Base-by-base conservation (phyloP, 1,284 basidiomycete species). In the Moesziomyces globuligerus region DNA sequence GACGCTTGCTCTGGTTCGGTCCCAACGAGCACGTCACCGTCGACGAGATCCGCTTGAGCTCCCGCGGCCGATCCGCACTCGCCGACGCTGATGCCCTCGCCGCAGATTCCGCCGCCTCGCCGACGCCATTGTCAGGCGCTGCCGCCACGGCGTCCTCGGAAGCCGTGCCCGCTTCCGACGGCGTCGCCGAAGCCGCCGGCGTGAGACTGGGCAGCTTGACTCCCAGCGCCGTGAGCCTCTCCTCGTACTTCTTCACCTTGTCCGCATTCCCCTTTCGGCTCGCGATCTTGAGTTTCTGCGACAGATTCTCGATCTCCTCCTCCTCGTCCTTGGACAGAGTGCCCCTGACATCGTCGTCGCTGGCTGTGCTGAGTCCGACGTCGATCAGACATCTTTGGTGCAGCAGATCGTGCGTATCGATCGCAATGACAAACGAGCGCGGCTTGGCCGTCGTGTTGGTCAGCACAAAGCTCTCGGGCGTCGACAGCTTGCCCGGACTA, bases 221-320 rank as follows among this genome's bases (percentile, higher is more conserved):
- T 4, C 85, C 85, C 0, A 86, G 74, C 67, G 85, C 83, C 7
- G 65, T 66, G 47, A 86, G 75, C 15, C 85, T 75, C 41, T 81
- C 77, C 55, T 85, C 83, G 75, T 85, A 86, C 76, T 86, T 86
- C 48, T 79, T 79, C 49, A 85, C 80, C 78, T 86, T 86, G 60
- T 86, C 85, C 37, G 67, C 45, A 60, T 86, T 85, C 39, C 84
- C 84, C 73, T 86, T 86, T 47, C 85, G 73, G 48, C 77, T 73
- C 0, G 84, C 85, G 45, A 86, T 86, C 78, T 86, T 86, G 61
- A 86, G 81, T 76, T 86, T 86, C 62, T 86, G 85, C 26, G 84
- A 76, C 47, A 86, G 71, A 38, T 79, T 83, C 76, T 86, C 85
- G 4, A 86, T 81, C 74, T 86, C 85, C 61, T 86, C 85, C 66